Conservation (phyloP, 2,329 filamentous ascomycete genomes). For the Gnomoniopsis smithogilvyi region DNA sequence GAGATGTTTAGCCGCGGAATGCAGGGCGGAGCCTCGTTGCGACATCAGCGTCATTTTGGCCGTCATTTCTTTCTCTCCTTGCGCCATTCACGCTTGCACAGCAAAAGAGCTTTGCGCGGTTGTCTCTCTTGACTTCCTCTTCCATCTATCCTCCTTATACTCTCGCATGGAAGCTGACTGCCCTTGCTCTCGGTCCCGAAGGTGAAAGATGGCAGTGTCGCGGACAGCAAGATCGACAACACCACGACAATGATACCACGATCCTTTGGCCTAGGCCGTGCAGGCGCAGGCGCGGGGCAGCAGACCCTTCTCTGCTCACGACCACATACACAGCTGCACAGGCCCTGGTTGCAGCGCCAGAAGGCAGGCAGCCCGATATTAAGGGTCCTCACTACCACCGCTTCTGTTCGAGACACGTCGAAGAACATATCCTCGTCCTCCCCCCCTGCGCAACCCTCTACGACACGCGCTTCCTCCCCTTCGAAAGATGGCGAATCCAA, state of each 20-base stretch:
- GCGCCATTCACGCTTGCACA: neutral
- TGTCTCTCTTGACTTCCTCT: neutral
- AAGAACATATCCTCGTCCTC: neutral
- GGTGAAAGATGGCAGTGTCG: neutral
- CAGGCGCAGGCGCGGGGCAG: slow-evolving; percentile 3
- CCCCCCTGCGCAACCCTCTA: neutral
- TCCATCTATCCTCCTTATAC: neutral
- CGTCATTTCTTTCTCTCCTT: neutral
- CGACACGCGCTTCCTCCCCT: neutral
- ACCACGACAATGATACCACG: slow-evolving; percentile 10
- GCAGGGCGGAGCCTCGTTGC: neutral
- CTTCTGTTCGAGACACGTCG: slow-evolving; percentile 1
- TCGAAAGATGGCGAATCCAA: neutral
- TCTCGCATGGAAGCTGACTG: neutral
- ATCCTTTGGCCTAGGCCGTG: slow-evolving; percentile 3
- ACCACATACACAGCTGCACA: slow-evolving; percentile 3
- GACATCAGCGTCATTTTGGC: neutral
- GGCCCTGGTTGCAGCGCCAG: slow-evolving; percentile 1
- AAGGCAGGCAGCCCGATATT: neutral
- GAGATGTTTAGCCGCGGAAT: neutral
- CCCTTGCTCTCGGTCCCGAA: no score
- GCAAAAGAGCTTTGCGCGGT: neutral
- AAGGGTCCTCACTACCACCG: slow-evolving; percentile 10
- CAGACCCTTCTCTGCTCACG: slow-evolving; percentile 5
- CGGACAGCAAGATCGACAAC: neutral